Base-by-base conservation (phyloP, 768 basidiomycete genomes). In the Termitomyces sp. region DNA sequence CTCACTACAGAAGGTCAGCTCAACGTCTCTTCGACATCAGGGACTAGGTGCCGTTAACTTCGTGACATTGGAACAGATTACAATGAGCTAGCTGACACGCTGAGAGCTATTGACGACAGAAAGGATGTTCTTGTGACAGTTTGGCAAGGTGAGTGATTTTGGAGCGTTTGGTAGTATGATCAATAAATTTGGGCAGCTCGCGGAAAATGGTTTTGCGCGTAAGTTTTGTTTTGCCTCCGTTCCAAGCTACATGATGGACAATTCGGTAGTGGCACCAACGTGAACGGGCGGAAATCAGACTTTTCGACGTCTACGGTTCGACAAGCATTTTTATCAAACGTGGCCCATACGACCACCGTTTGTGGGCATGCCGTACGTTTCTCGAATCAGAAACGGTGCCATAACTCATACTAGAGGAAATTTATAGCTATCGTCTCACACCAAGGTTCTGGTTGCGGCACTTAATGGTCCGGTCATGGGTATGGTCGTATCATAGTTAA, bases 401-500 rank as follows among this genome's bases (percentile, higher is more conserved):
- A 48, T 49, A 3, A 42, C 22, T 48, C 4, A 47, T 20, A 9
- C 0, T 8, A 6, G 8, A 28, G 14, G 35, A 22, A 43, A 30
- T n/a, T 45, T 56, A 12, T 42, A 89, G 87, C 69, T 89, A n/a
- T 85, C 84, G 61, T 78, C 79, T 0, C 88, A 90, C 64, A 76
- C 75, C 56, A 90, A 90, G 67, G 72, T 89, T 16, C 74, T 90
- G 18, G 81, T 90, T 13, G 87, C 86, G 13, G 87, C 85, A 1
- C 62, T 90, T 22, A 88, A 90, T 61, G 88, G 88, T 0, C 88
- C 88, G 18, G 88, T 86, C 5, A 83, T 90, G 80, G 88, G 87
- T 86, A 67, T 22, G 75, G 30, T 36, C 5, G 12, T 30, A 50
- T 20, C 47, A 1, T n/a, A 24, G 30, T 32, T 35, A 16, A 26